Percentiles rank a stretch among this genome's conserved stretches.
Conservation (phyloP, 164 flowering plant genomes). For the Macadamia tetraphylla region DNA sequence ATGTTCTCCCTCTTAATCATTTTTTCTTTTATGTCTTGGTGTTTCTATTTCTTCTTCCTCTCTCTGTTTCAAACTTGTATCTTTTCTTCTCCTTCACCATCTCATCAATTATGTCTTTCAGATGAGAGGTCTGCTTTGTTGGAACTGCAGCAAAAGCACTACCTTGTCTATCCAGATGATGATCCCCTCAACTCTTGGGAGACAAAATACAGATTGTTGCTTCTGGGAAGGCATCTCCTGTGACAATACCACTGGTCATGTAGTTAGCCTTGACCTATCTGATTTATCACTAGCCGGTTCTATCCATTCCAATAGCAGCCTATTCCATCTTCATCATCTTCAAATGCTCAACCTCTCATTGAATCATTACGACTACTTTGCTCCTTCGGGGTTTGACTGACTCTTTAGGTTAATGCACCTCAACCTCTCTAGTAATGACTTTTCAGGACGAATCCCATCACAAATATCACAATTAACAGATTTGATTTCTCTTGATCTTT, state of each 20-base stretch:
- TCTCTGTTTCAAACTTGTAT: too few species aligned
- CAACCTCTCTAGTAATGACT: conserved; percentile 2
- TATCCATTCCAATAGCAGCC: neutral
- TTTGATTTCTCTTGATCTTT: too few species aligned
- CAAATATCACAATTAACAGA: neutral
- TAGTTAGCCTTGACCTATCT: conserved; percentile 15
- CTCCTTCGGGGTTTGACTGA: conserved; percentile 2
- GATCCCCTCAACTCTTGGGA: neutral
- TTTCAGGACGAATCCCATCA: neutral
- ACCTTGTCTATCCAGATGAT: too few species aligned
- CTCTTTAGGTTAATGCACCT: conserved; percentile 10
- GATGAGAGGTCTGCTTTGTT: too few species aligned
- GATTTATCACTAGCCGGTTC: conserved; percentile 1
- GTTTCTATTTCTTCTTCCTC: too few species aligned
- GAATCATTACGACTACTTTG: neutral
- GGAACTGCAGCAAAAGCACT: too few species aligned
- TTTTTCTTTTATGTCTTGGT: too few species aligned
- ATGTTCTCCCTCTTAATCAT: too few species aligned
- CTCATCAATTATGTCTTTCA: too few species aligned
- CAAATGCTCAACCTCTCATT: conserved; percentile 7
- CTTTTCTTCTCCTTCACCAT: too few species aligned
- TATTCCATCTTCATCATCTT: conserved; percentile 10
- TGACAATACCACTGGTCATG: conserved; percentile 1
- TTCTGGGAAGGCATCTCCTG: conserved; percentile 18
- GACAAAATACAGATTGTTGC: conserved; percentile 4